Conservation (phyloP, 2,329 filamentous ascomycete species). For the Beauveria sp. region DNA sequence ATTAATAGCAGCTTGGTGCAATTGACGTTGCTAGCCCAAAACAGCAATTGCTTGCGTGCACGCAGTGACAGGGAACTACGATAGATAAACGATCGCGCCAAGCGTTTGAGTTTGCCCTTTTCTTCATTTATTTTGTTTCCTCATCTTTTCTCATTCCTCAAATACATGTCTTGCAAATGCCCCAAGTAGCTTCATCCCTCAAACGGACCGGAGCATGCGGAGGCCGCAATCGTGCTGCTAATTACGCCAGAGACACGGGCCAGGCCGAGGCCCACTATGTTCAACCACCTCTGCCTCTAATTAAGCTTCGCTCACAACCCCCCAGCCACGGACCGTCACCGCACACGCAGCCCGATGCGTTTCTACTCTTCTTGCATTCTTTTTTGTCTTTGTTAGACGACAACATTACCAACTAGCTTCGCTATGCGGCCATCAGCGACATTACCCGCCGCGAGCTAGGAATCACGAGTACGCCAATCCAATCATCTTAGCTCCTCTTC, state of each 20-base stretch:
- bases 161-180: background rate
- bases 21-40: background rate
- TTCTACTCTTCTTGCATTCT: background rate
- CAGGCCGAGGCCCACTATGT: conserved; percentile 4
- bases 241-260: background rate
- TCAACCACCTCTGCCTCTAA: conserved; percentile 5
- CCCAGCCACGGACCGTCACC: conserved; percentile 8
- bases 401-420: background rate
- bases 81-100: too few species aligned
- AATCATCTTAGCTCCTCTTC: background rate
- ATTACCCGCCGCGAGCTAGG: background rate
- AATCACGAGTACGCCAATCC: background rate
- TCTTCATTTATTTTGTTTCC: too few species aligned
- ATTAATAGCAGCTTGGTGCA: background rate
- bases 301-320: background rate
- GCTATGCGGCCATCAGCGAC: background rate
- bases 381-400: background rate
- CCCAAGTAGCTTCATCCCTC: background rate
- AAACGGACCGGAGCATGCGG: background rate
- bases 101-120: background rate
- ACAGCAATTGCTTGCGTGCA: too few species aligned
- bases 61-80: too few species aligned
- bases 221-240: background rate
- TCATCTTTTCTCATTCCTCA: background rate
- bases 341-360: background rate